Percentiles rank a stretch among this genome's conserved stretches.
Conservation (phyloP, 208 protist genomes). For the Leishmania martiniquensis region DNA sequence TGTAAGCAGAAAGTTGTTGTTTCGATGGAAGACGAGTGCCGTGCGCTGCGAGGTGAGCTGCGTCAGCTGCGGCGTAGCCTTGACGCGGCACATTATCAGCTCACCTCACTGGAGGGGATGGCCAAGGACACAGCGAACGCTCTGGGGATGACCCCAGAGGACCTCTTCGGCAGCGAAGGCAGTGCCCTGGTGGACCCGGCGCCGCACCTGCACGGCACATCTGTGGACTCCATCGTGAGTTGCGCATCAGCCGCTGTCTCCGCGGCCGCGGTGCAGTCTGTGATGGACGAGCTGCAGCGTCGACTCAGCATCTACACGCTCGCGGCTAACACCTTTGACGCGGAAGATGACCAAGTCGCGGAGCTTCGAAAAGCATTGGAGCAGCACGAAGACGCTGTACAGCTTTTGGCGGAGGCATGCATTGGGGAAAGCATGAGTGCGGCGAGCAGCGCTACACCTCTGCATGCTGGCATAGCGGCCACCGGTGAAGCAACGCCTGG, state of each 20-base stretch:
- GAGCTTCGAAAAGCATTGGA: slow-evolving; percentile 32
- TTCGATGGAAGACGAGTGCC: slow-evolving; percentile 27
- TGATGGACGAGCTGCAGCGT: slow-evolving; percentile 49
- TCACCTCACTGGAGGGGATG: slow-evolving; percentile 37
- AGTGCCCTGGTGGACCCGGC: not conserved
- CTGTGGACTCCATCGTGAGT: not conserved
- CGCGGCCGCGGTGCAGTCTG: slow-evolving; percentile 25
- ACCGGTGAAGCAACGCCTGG: slow-evolving; percentile 6
- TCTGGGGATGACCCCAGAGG: slow-evolving; percentile 29
- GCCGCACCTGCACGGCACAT: not conserved
- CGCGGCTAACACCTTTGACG: slow-evolving; percentile 37
- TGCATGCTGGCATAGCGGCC: slow-evolving; percentile 4
- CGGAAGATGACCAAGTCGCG: slow-evolving; percentile 37
- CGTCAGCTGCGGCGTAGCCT: slow-evolving; percentile 26
- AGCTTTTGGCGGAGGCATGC: slow-evolving; percentile 18
- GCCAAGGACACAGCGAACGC: slow-evolving; percentile 38
- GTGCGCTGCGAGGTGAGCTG: slow-evolving; percentile 28
- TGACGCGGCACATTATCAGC: slow-evolving; percentile 37
- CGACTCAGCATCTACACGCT: slow-evolving; percentile 36
- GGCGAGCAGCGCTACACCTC: slow-evolving; percentile 20
- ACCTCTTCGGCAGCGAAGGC: slow-evolving; percentile 1
- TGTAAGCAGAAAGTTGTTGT: slow-evolving; percentile 40
- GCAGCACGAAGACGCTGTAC: slow-evolving; percentile 35
- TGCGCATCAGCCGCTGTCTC: not conserved
- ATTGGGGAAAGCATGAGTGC: not conserved